A percentile compares a stretch with the other conserved stretches of the same genome.
These are phyloP conservation scores for Trichoderma arundinaceum DNA, from an alignment of 2,329 filamentous ascomycete species.

Conservation along the genomic window DNA sequence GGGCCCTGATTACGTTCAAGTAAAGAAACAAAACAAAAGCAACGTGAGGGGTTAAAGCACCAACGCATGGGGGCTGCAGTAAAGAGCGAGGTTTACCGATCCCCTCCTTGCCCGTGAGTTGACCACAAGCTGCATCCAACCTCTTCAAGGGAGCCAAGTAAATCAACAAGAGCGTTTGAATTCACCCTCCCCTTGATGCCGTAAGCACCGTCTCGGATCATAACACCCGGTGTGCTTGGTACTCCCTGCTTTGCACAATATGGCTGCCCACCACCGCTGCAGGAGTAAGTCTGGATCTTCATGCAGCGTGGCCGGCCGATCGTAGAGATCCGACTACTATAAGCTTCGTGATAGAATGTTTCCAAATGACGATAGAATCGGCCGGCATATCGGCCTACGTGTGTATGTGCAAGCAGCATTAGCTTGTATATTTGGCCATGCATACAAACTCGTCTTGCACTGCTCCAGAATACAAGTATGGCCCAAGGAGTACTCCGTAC, in stretches of 20 bases:
- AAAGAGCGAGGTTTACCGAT: not conserved
- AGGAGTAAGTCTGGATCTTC: not conserved
- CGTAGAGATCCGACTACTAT: slow-evolving; percentile 17
- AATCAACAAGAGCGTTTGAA: not conserved
- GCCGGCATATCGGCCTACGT: too few species aligned
- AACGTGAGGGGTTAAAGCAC: not conserved
- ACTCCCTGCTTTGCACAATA: not conserved
- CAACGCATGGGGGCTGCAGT: too few species aligned
- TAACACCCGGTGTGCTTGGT: not conserved
- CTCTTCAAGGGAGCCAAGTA: not conserved
- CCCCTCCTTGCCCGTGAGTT: not conserved
- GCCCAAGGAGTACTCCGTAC: too few species aligned
- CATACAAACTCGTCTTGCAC: too few species aligned
- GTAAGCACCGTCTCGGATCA: not conserved
- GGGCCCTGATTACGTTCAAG: not conserved
- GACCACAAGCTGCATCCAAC: not conserved
- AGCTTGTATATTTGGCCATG: too few species aligned
- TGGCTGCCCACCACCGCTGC: not conserved
- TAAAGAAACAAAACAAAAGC: not conserved
- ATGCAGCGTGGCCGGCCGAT: not conserved
- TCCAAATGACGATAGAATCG: too few species aligned
- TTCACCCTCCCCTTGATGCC: not conserved
- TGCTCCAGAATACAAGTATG: too few species aligned
- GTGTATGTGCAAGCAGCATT: too few species aligned
- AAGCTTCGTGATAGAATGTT: not conserved